Conservation (phyloP, 1,284 basidiomycete species). For the Boletus hoseneyae region DNA sequence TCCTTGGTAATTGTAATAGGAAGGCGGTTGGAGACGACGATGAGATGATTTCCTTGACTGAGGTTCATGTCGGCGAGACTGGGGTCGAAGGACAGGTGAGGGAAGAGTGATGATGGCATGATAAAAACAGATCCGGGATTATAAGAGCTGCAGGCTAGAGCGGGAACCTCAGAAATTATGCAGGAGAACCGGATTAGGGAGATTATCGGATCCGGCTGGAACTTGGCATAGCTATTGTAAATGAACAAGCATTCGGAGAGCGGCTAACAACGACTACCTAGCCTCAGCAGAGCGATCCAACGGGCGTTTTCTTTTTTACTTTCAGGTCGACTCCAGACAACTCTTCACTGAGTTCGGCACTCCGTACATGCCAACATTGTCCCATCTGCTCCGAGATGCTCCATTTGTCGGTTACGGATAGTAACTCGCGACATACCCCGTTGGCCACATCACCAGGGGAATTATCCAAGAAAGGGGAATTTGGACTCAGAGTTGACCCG, state of each 20-base stretch:
- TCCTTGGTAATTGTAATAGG: constrained; percentile 92
- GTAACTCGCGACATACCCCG: constrained; percentile 2
- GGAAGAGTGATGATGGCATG: constrained; percentile 30
- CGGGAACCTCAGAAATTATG: constrained; percentile 19
- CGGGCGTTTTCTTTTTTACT: not conserved
- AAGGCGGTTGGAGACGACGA: constrained; percentile 95
- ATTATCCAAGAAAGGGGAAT: too few species aligned
- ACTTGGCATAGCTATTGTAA: not conserved
- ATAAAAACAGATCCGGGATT: constrained; percentile 11
- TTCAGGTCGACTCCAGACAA: not conserved
- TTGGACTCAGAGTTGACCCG: too few species aligned
- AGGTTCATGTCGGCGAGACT: constrained; percentile 39
- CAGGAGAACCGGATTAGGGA: constrained; percentile 30
- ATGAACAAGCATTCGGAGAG: too few species aligned
- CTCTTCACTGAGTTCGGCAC: too few species aligned
- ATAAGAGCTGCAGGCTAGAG: constrained; percentile 29
- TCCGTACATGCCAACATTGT: too few species aligned
- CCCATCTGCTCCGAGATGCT: not conserved
- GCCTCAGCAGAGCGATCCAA: not conserved
- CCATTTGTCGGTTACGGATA: not conserved
- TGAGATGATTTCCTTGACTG: constrained; percentile 63
- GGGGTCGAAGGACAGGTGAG: constrained; percentile 29
- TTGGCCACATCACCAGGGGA: not conserved
- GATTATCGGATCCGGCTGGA: constrained; percentile 32
- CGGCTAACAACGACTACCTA: too few species aligned